Evolutionary conservation across 2,329 filamentous ascomycete genomes (phyloP).

Genomic region (Hypoxylon sp.): DNA sequence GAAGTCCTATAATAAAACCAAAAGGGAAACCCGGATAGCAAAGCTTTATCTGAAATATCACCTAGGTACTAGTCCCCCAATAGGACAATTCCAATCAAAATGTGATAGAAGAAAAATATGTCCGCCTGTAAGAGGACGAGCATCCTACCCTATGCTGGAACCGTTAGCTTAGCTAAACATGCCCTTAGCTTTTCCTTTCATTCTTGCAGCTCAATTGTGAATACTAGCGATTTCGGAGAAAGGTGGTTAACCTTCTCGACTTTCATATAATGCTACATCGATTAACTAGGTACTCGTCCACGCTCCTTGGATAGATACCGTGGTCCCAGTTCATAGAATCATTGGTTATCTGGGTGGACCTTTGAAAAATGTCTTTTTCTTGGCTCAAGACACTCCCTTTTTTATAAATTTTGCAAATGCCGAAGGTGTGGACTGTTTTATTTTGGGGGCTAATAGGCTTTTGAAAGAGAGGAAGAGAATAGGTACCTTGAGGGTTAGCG

Average conservation of each 20-base stretch:
- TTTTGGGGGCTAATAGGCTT: background rate
- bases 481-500: background rate
- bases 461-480: background rate
- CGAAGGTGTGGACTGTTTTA: background rate
- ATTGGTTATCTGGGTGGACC: background rate
- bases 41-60: background rate
- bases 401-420: background rate
- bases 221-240: background rate
- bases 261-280: background rate
- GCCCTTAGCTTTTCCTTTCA: background rate
- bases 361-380: background rate
- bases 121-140: background rate
- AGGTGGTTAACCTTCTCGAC: background rate
- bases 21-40: background rate
- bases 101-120: background rate
- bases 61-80: background rate
- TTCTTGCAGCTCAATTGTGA: background rate
- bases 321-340: background rate
- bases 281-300: background rate
- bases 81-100: slow-evolving; percentile 3
- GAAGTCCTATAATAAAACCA: background rate
- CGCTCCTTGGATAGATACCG: background rate
- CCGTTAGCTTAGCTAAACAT: background rate
- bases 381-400: background rate
- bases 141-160: background rate